phyloP scores from a whole-genome alignment of 192 early-diverging fungal genomes.

The Coemansia sp. region DNA sequence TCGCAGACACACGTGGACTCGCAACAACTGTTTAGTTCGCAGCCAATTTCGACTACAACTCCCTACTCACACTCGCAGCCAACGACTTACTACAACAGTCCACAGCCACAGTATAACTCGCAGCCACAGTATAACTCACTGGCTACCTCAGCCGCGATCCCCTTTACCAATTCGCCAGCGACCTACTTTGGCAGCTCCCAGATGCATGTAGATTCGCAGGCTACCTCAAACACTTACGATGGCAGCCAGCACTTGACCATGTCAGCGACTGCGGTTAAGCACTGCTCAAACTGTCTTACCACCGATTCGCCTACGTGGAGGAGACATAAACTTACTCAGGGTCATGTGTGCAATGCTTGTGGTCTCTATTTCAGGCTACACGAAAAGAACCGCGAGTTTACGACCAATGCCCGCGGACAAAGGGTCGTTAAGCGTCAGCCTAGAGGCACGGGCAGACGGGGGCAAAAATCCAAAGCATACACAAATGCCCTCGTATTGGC shows the following conservation, averaged over 20 bases:
- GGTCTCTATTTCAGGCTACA: constrained; percentile 37
- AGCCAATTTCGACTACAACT: background rate
- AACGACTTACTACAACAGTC: background rate
- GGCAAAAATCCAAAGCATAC: background rate
- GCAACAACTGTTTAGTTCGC: background rate
- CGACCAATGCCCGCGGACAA: constrained; percentile 9
- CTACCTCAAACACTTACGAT: background rate
- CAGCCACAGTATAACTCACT: background rate
- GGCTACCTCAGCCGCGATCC: too few relatives aligned
- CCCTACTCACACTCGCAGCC: background rate
- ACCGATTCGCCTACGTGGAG: constrained; percentile 36
- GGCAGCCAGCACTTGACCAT: background rate
- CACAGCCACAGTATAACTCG: background rate
- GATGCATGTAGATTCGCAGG: background rate
- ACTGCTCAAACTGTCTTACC: background rate
- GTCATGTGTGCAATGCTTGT: constrained; percentile 37
- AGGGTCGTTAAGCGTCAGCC: constrained; percentile 29
- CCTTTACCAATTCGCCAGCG: background rate
- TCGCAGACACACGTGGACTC: background rate
- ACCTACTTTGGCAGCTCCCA: background rate
- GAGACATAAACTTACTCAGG: constrained; percentile 1
- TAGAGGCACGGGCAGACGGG: constrained; percentile 6
- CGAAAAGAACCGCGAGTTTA: constrained; percentile 16
- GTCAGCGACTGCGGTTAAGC: background rate
- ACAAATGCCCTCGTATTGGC: background rate